Percentiles rank a stretch among this genome's conserved stretches.
These are phyloP conservation scores for Neocucurbitaria cava DNA, from an alignment of 2,329 filamentous ascomycete genomes.

Conservation along the genomic window DNA sequence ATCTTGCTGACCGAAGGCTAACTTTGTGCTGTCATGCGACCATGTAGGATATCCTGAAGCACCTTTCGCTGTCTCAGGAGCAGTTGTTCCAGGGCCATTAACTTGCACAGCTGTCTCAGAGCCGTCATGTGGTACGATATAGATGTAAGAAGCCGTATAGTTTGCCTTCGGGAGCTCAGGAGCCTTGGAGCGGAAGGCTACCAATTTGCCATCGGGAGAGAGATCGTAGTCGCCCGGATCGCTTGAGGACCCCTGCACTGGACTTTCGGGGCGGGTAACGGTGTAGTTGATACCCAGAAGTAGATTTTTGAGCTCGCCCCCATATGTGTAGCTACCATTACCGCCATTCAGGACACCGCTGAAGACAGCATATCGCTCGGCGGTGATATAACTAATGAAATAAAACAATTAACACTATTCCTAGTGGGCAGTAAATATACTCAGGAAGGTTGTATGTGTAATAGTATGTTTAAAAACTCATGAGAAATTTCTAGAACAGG, in stretches of 20 bases:
- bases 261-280: slow-evolving; percentile 66
- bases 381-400: slow-evolving; percentile 71
- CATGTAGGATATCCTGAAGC: slow-evolving; percentile 73
- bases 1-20: slow-evolving; percentile 79
- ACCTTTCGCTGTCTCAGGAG: slow-evolving; percentile 58
- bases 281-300: slow-evolving; percentile 65
- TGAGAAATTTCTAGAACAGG: too few species aligned
- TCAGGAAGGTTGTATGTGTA: too few species aligned
- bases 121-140: slow-evolving; percentile 71
- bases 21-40: slow-evolving; percentile 72
- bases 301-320: slow-evolving; percentile 53
- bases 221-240: slow-evolving; percentile 80
- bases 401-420: too few species aligned
- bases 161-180: slow-evolving; percentile 74
- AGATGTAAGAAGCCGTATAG: slow-evolving; percentile 83
- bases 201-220: slow-evolving; percentile 66
- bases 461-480: too few species aligned
- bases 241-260: slow-evolving; percentile 75
- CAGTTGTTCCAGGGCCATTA: slow-evolving; percentile 41
- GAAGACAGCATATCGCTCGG: slow-evolving; percentile 75
- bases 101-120: slow-evolving; percentile 54
- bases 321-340: slow-evolving; percentile 40
- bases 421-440: too few species aligned
- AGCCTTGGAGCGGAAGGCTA: slow-evolving; percentile 77
- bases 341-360: slow-evolving; percentile 65